Evolutionary conservation across 805 yeast genomes (phyloP).

Genomic region (Priceomyces haplophilus): DNA sequence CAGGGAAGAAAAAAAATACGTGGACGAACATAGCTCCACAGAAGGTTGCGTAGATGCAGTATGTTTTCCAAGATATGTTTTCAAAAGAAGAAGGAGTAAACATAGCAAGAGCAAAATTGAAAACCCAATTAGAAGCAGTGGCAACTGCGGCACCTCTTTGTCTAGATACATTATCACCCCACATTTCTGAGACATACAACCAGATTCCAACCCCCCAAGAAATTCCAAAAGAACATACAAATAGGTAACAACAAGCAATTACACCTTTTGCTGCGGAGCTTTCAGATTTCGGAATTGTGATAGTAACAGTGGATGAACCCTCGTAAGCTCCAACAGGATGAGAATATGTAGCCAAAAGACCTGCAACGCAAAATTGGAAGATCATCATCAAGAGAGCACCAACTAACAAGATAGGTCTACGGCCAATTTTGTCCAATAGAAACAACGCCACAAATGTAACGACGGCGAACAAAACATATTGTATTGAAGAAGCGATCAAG

Average conservation of each 20-base stretch:
- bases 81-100: constrained; percentile 55
- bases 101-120: constrained; percentile 62
- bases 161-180: constrained; percentile 48
- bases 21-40: constrained; percentile 47
- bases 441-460: constrained; percentile 61
- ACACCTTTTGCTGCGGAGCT: constrained; percentile 41
- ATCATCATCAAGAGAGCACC: constrained; percentile 47
- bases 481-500: constrained; percentile 56
- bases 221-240: constrained; percentile 49
- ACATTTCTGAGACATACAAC: constrained; percentile 63
- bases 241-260: constrained; percentile 48
- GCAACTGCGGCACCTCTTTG: constrained; percentile 66
- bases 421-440: constrained; percentile 61
- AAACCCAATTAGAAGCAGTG: constrained; percentile 63
- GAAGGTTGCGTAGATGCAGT: constrained; percentile 50
- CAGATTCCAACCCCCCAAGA: constrained; percentile 53
- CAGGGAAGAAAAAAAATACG: constrained; percentile 53
- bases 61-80: constrained; percentile 53
- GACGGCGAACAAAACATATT: constrained; percentile 52
- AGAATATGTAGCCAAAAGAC: constrained; percentile 39
- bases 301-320: too few relatives aligned
- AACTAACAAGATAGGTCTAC: constrained; percentile 56
- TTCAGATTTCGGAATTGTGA: constrained; percentile 30
- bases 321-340: constrained; percentile 1
- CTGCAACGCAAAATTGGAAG: constrained; percentile 40